A percentile compares a stretch with the other conserved stretches of the same genome.
Conservation (phyloP, 139 green algal species). For the Pedinophyceae sp. region DNA sequence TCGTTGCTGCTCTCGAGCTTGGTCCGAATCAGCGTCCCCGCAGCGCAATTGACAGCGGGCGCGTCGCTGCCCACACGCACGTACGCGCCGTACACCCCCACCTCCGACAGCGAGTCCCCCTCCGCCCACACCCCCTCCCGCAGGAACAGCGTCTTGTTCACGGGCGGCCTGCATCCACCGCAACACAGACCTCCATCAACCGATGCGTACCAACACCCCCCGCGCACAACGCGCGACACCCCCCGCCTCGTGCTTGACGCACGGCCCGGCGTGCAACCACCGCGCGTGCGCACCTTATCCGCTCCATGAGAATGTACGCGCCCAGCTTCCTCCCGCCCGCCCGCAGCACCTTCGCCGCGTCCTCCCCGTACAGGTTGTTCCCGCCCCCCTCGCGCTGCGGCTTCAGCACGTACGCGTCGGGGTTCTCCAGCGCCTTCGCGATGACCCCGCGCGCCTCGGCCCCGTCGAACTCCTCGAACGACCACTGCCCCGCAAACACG, state of each 20-base stretch:
- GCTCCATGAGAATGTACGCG: slow-evolving; percentile 93
- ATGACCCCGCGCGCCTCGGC: slow-evolving; percentile 25
- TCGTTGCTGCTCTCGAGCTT: slow-evolving; percentile 72
- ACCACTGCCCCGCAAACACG: slow-evolving; percentile 77
- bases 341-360: slow-evolving; percentile 33
- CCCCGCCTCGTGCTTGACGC: too few relatives aligned
- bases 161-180: too few relatives aligned
- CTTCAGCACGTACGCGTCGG: slow-evolving; percentile 80
- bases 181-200: too few relatives aligned
- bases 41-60: slow-evolving; percentile 46
- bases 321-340: slow-evolving; percentile 27
- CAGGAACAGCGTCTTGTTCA: slow-evolving; percentile 33
- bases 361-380: slow-evolving; percentile 88
- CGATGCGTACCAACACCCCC: too few relatives aligned
- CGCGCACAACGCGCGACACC: too few relatives aligned
- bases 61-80: slow-evolving; percentile 17
- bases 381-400: slow-evolving; percentile 86
- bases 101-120: slow-evolving; percentile 71
- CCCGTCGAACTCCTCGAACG: slow-evolving; percentile 53
- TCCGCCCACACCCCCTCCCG: slow-evolving; percentile 34
- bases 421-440: slow-evolving; percentile 42
- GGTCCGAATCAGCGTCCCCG: slow-evolving; percentile 81
- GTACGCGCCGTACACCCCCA: slow-evolving; percentile 76
- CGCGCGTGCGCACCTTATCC: too few relatives aligned
- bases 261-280: too few relatives aligned